phyloP scores from a whole-genome alignment of 768 basidiomycete species.

The Calocera cornea region DNA sequence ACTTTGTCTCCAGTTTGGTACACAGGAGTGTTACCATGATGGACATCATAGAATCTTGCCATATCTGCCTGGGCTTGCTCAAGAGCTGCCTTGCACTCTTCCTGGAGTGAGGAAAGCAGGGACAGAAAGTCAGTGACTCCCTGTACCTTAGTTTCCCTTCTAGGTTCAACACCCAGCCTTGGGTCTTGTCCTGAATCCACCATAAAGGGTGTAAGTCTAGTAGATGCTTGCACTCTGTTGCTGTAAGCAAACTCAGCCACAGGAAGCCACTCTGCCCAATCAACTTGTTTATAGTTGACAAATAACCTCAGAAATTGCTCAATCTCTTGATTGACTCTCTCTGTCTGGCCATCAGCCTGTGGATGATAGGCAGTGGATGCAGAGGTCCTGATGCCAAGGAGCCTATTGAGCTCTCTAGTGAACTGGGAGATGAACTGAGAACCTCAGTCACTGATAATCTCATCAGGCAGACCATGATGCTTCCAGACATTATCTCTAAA shows the following conservation, averaged over 20 bases:
- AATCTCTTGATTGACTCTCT: constrained; percentile 29
- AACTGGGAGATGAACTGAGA: constrained; percentile 24
- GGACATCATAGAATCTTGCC: constrained; percentile 7
- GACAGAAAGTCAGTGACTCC: not conserved
- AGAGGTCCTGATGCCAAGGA: constrained; percentile 25
- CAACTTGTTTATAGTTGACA: constrained; percentile 23
- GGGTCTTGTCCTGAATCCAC: constrained; percentile 19
- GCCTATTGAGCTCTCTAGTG: constrained; percentile 22
- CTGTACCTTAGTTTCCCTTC: not conserved
- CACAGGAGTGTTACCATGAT: not conserved
- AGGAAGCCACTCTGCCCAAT: constrained; percentile 26
- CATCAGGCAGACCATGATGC: constrained; percentile 20
- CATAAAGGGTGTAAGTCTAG: constrained; percentile 24
- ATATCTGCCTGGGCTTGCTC: not conserved
- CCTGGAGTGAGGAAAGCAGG: not conserved
- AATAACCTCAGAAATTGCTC: constrained; percentile 30
- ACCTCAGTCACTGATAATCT: constrained; percentile 23
- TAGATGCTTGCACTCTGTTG: constrained; percentile 21
- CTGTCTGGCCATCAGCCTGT: constrained; percentile 31
- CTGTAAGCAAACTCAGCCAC: constrained; percentile 28
- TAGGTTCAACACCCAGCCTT: constrained; percentile 7
- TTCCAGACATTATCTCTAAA: constrained; percentile 19
- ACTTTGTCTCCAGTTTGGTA: constrained; percentile 7
- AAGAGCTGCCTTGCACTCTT: constrained; percentile 5
- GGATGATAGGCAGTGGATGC: constrained; percentile 35